phyloP scores from a whole-genome alignment of 768 basidiomycete genomes.

The Lentinula edodes region DNA sequence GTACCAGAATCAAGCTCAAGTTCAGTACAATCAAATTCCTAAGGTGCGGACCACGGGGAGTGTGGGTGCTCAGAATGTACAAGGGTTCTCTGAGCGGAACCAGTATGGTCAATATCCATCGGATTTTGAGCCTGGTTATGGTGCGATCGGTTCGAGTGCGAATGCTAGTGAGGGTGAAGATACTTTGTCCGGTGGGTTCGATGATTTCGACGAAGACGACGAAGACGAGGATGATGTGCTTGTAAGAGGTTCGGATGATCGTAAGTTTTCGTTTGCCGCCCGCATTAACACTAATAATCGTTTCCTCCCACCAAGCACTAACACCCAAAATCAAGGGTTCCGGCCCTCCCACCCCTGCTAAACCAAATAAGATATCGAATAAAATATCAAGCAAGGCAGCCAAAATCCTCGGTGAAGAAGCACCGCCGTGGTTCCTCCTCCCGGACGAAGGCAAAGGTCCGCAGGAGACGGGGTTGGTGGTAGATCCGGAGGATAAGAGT shows the following conservation, averaged over 20 bases:
- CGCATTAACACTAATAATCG: too few species aligned
- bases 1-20: neutral
- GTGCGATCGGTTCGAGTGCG: neutral
- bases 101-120: too few species aligned
- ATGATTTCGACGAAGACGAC: neutral
- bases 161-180: slow-evolving; percentile 1
- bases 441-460: slow-evolving; percentile 37
- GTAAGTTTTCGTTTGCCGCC: neutral
- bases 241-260: neutral
- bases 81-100: too few species aligned
- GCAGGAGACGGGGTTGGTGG: slow-evolving; percentile 59
- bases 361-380: neutral
- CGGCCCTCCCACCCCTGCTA: too few species aligned
- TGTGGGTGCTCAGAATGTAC: too few species aligned
- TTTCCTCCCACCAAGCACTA: too few species aligned
- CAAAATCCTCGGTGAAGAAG: slow-evolving; percentile 19
- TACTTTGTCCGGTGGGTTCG: neutral
- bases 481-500: slow-evolving; percentile 78
- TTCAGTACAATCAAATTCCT: neutral
- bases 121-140: too few species aligned
- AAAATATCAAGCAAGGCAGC: neutral
- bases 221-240: neutral
- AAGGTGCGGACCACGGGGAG: too few species aligned
- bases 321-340: too few species aligned
- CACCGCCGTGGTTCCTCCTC: slow-evolving; percentile 78